Conservation (phyloP, 352 stramenopile species). For the Phytophthora ohioensis region DNA sequence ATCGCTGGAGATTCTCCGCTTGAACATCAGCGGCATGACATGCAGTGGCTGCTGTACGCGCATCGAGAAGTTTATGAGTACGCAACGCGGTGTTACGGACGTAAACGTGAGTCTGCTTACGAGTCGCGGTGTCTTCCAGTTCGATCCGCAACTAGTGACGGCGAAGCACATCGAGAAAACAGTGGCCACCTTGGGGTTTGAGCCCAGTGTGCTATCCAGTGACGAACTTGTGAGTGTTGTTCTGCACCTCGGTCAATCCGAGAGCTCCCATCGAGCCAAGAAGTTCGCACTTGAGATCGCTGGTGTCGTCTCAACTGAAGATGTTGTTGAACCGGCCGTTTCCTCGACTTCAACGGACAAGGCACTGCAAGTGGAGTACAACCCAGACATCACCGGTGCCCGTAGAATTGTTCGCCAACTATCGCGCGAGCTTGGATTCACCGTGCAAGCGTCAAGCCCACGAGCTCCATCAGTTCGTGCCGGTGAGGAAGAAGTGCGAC, state of each 20-base stretch:
- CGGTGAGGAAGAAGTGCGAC: slow-evolving; percentile 47
- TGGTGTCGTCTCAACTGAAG: slow-evolving; percentile 45
- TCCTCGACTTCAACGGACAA: slow-evolving; percentile 22
- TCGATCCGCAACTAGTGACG: slow-evolving; percentile 54
- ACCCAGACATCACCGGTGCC: slow-evolving; percentile 50
- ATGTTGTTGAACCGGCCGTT: slow-evolving; percentile 28
- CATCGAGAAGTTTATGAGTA: slow-evolving; percentile 76
- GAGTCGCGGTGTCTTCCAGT: slow-evolving; percentile 59
- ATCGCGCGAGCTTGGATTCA: slow-evolving; percentile 49
- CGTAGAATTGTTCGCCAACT: slow-evolving; percentile 51
- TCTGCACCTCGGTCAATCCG: slow-evolving; percentile 49
- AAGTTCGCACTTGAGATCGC: slow-evolving; percentile 39
- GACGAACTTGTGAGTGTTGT: slow-evolving; percentile 65
- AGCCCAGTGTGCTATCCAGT: slow-evolving; percentile 57
- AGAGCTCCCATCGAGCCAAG: slow-evolving; percentile 32
- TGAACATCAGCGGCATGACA: slow-evolving; percentile 86
- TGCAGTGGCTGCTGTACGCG: slow-evolving; percentile 89
- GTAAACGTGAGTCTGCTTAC: slow-evolving; percentile 79
- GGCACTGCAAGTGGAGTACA: slow-evolving; percentile 54
- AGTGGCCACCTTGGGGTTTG: slow-evolving; percentile 76
- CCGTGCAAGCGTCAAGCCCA: slow-evolving; percentile 62
- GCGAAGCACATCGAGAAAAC: slow-evolving; percentile 71
- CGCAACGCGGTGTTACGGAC: slow-evolving; percentile 59
- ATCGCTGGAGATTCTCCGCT: slow-evolving; percentile 46
- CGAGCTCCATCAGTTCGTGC: slow-evolving; percentile 51